A percentile compares a stretch with the other conserved stretches of the same genome.
phyloP scores from a whole-genome alignment of 495 filamentous ascomycete genomes.

The Penicillium crystallinum region DNA sequence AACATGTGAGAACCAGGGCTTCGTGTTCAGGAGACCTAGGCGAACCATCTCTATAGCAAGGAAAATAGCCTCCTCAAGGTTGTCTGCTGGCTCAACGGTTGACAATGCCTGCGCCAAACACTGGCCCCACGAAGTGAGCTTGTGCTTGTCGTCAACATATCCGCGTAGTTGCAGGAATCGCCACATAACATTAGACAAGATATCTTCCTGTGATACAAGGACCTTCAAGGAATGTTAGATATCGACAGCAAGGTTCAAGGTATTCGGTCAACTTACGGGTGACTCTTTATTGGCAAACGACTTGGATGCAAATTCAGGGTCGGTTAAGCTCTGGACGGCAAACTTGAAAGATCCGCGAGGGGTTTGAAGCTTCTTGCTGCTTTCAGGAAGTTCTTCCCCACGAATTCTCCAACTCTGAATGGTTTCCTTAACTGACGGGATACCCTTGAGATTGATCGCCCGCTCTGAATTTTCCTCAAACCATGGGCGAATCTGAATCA shows the following conservation, averaged over 20 bases:
- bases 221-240: constrained; percentile 19
- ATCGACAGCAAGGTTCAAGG: not conserved
- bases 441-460: constrained; percentile 60
- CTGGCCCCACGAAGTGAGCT: constrained; percentile 78
- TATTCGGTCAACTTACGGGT: constrained; percentile 23
- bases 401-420: constrained; percentile 72
- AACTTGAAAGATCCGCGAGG: constrained; percentile 41
- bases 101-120: constrained; percentile 66
- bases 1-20: constrained; percentile 51
- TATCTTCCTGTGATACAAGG: constrained; percentile 56
- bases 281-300: constrained; percentile 48
- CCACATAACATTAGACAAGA: constrained; percentile 74
- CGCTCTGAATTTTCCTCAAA: constrained; percentile 65
- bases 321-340: constrained; percentile 52
- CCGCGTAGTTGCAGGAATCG: constrained; percentile 83
- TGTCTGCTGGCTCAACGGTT: constrained; percentile 49
- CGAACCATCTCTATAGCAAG: constrained; percentile 76
- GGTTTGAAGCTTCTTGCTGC: constrained; percentile 37
- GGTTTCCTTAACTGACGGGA: constrained; percentile 54
- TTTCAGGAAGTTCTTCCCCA: constrained; percentile 42
- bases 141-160: constrained; percentile 75
- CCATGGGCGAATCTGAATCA: constrained; percentile 76
- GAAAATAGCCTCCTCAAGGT: constrained; percentile 60
- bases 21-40: constrained; percentile 67
- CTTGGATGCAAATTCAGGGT: constrained; percentile 59